Evolutionary conservation across 805 yeast species (phyloP), one percentile per base, ranked within the genome.

Genomic region (Metschnikowia continentalis): DNA sequence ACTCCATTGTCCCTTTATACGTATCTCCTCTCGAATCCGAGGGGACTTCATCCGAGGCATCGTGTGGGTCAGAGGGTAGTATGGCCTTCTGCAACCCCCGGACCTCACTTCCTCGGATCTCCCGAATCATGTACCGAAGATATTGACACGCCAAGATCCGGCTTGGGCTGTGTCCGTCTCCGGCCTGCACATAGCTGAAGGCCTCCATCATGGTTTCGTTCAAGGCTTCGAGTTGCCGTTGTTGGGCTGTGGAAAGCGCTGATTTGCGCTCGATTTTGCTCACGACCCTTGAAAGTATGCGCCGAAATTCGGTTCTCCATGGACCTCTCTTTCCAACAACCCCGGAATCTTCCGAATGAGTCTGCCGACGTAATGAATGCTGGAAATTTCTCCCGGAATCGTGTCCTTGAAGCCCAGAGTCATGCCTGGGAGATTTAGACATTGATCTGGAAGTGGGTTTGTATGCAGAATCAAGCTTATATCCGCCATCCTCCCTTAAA

Each of bases 111-210:
- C 20, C 47, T 38, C 69, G 70, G 22, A 74, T 49, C 44, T 74
- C 78, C 50, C 70, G 71, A 41, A 74, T 52, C 8, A 74, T 54
- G 45, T 72, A 72, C 55, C 73, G 72, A 48, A 74, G 57, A 49
- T 68, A 71, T 52, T 72, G 77, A 47, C 69, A 71, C 11, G 69
- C 52, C n/a, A 74, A 45, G 2, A 72, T 53, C 50, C 69, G 70
- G 10, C 38, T 20, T 30, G 46, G 36, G 8, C 36, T 36, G 19
- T 8, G 11, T 3, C n/a, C 26, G 11, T 42, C 46, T 3, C n/a
- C 37, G 37, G 46, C 15, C 30, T 8, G 46, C 32, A 42, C 46
- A 17, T 5, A 32, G 13, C 20, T n/a, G 22, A 42, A 42, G 1
- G 22, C 15, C 10, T 42, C 46, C 38, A 33, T n/a, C 32, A 42